A percentile compares a stretch with the other conserved stretches of the same genome.
Conservation (phyloP, 805 yeast species). For the Barnettozyma vustinii region DNA sequence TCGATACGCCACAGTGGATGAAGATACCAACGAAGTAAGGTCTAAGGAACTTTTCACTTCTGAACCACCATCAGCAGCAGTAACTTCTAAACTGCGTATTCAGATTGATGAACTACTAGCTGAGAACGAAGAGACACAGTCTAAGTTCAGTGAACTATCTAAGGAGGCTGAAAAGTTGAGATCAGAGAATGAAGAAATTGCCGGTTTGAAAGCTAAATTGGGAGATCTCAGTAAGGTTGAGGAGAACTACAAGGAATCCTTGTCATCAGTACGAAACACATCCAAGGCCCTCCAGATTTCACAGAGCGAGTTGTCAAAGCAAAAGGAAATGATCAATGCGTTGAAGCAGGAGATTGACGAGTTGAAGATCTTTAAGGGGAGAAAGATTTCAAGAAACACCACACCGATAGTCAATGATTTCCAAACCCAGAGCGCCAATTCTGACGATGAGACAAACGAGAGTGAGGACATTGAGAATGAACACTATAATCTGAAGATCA, state of each 20-base stretch:
- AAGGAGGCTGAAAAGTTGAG: slow-evolving; percentile 30
- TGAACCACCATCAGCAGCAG: neutral
- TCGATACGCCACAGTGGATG: slow-evolving; percentile 20
- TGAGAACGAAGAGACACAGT: slow-evolving; percentile 39
- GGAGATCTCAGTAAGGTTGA: slow-evolving; percentile 42
- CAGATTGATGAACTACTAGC: slow-evolving; percentile 52
- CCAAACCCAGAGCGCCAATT: slow-evolving; percentile 18
- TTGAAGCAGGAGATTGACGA: slow-evolving; percentile 67
- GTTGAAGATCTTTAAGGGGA: slow-evolving; percentile 47
- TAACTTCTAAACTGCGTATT: slow-evolving; percentile 35
- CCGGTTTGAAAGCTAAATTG: slow-evolving; percentile 27
- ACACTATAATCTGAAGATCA: slow-evolving; percentile 68
- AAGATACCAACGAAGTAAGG: slow-evolving; percentile 16
- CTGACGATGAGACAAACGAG: slow-evolving; percentile 27
- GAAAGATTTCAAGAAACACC: slow-evolving; percentile 27
- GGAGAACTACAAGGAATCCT: slow-evolving; percentile 63
- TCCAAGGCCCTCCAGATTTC: slow-evolving; percentile 69
- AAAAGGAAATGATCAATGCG: slow-evolving; percentile 48
- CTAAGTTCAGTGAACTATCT: slow-evolving; percentile 28
- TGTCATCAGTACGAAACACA: slow-evolving; percentile 67
- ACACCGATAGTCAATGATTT: slow-evolving; percentile 22
- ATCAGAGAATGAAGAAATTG: slow-evolving; percentile 20
- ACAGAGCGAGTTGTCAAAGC: slow-evolving; percentile 63
- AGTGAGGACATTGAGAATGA: slow-evolving; percentile 35
- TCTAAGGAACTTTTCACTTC: neutral